A percentile compares a stretch with the other conserved stretches of the same genome.
These are phyloP conservation scores for Handroanthus guayacan DNA, from an alignment of 257 asterid genomes.

Conservation along the genomic window DNA sequence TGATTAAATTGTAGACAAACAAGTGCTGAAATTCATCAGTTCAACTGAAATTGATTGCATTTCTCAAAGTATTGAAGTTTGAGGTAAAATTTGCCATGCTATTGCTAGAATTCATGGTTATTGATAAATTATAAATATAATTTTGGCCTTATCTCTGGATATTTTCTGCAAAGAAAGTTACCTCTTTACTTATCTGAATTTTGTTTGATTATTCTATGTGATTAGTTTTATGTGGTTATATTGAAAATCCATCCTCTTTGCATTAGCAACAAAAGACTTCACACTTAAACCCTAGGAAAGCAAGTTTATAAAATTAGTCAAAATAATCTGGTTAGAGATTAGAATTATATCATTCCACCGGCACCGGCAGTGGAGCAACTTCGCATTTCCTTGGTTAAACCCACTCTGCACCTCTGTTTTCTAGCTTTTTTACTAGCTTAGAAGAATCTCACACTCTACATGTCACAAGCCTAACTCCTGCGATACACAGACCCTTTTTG, in stretches of 20 bases:
- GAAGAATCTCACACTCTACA: background rate
- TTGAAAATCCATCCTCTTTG: background rate
- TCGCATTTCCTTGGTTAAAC: background rate
- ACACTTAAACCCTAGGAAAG: background rate
- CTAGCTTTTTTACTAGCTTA: background rate
- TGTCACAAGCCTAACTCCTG: background rate
- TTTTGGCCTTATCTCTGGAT: background rate
- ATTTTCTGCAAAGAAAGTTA: background rate
- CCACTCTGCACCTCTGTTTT: too few relatives aligned
- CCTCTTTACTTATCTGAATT: background rate
- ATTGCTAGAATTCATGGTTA: background rate
- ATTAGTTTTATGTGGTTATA: background rate
- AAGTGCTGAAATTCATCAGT: conserved; percentile 2
- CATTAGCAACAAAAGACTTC: background rate
- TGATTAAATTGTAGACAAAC: background rate
- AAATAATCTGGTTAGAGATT: background rate
- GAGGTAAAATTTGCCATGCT: background rate
- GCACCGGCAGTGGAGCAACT: background rate
- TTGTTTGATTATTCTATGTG: background rate
- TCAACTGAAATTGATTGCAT: conserved; percentile 9
- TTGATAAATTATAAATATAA: background rate
- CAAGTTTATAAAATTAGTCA: background rate
- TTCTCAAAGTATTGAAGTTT: conserved; percentile 18
- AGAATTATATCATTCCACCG: background rate
- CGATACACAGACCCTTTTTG: background rate